Evolutionary conservation across 495 filamentous ascomycete genomes (phyloP), one percentile per base, ranked within the genome.

Genomic region (Corynascus novoguineensis): DNA sequence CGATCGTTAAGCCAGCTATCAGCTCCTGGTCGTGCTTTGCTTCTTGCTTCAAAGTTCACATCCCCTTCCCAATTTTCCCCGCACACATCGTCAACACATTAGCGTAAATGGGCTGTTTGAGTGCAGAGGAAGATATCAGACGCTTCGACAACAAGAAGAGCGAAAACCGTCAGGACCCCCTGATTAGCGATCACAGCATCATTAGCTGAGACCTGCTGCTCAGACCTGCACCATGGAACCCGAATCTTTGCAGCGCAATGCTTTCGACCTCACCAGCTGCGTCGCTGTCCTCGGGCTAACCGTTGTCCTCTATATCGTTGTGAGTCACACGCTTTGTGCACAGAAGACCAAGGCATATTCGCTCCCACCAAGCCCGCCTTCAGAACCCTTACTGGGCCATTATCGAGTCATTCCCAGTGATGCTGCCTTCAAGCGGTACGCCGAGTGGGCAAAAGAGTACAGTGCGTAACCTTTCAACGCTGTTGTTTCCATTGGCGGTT

Each of bases 311-410:
- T 12, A 40, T 28, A 17, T 45, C 27, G 34, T 17, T 11, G 42
- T 24, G 1, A 40, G 40, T 8, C 44, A 31, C 15, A 31, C n/a
- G 14, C 24, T 55, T 2, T 7, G 24, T 17, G 35, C 24, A 6
- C 44, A 9, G 11, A 29, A 34, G 12, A 50, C n/a, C n/a, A 32
- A 19, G 55, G 38, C 17, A 44, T 34, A 0, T 10, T 71, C 59
- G 35, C 75, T 65, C 50, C 76, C 60, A 35, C 74, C 67, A 31
- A 70, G 67, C 53, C 75, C 63, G 53, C 72, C 69, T 29, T 68
- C 57, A 40, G 73, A 72, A 66, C 68, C 68, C 32, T 46, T 78
- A 14, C 61, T 76, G 1, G 75, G 75, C 1, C 75, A 78, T 50
- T 66, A 71, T 51, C 70, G 73, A 25, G 58, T 65, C 5, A 60